A percentile compares a stretch with the other conserved stretches of the same genome.
phyloP scores from a whole-genome alignment of 1,139 yeast genomes.

The Blastobotrys ciferrii region DNA sequence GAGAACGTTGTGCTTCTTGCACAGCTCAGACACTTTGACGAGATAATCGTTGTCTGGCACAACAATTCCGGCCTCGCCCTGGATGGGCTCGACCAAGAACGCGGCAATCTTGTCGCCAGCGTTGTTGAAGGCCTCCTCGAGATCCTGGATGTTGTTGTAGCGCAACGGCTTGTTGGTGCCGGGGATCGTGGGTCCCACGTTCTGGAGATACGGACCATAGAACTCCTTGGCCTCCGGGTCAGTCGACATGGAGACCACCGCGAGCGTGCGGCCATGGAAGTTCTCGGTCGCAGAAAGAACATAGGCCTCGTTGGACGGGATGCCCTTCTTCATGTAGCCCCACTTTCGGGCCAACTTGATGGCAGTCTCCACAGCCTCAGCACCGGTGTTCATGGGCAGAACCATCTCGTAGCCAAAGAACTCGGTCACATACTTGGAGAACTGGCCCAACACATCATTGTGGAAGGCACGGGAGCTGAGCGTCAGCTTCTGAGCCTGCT shows the following conservation, averaged over 20 bases:
- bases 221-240: constrained; percentile 88
- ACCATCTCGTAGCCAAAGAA: constrained; percentile 89
- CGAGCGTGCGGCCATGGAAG: constrained; percentile 96
- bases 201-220: constrained; percentile 86
- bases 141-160: constrained; percentile 64
- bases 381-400: constrained; percentile 98
- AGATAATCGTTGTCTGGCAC: constrained; percentile 88
- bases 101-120: constrained; percentile 95
- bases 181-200: constrained; percentile 81
- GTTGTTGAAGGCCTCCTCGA: constrained; percentile 74
- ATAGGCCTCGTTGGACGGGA: constrained; percentile 79
- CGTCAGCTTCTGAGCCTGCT: constrained; percentile 83
- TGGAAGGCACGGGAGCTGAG: constrained; percentile 91
- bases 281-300: constrained; percentile 83
- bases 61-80: constrained; percentile 98
- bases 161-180: constrained; percentile 42
- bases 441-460: constrained; percentile 81
- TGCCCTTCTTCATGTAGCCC: constrained; percentile 90
- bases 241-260: constrained; percentile 93
- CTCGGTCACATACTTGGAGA: constrained; percentile 86
- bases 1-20: constrained; percentile 80
- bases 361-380: constrained; percentile 97
- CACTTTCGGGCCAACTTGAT: constrained; percentile 93
- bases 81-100: constrained; percentile 89
- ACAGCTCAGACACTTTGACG: constrained; percentile 65